Base-by-base conservation (phyloP, 179 eudicot genomes). In the Beta corolliflora region DNA sequence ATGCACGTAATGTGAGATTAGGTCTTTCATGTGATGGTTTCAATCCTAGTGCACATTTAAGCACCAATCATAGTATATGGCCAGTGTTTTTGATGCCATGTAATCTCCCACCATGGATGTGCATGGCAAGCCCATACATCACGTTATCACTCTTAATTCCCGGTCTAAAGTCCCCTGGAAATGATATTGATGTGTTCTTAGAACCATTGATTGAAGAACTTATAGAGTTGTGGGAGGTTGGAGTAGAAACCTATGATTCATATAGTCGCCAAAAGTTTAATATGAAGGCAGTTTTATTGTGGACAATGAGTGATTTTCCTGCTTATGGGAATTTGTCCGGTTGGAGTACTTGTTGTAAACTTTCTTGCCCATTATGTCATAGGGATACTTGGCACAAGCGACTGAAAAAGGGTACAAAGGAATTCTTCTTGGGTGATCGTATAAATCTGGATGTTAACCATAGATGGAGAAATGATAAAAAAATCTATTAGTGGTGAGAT, bases 341-440 rank as follows among this genome's bases (percentile, higher is more conserved):
- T 2, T 73, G 80, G 81, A 82, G 84, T 3, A 82, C 84, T 18
- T 65, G 69, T 15, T 56, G 77, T 3, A 41, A 70, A 18, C 77
- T 82, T 25, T 71, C 81, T 25, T 82, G 66, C 46, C 84, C 77
- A 25, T 63, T 11, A 12, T 81, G 71, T 36, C 84, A 81, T 15
- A 81, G 48, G 13, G 63, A 69, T 0, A 76, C 80, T 15, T 23
- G 63, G 3, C 53, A 74, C 41, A 46, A 16, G 12, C 12, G 50
- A 41, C 66, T 80, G 2, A 10, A 46, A 3, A 14, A 46, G 21
- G 77, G 77, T 9, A 7, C 25, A 9, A 71, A 59, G 14, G 31
- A 68, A 25, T 71, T 60, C 9, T 46, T 9, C 19, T 25, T 59
- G 31, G 53, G 69, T 16, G 50, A 59, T 76, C 52, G 55, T 9